Conservation (phyloP, 352 stramenopile genomes). For the Saprolegnia parasitica region DNA sequence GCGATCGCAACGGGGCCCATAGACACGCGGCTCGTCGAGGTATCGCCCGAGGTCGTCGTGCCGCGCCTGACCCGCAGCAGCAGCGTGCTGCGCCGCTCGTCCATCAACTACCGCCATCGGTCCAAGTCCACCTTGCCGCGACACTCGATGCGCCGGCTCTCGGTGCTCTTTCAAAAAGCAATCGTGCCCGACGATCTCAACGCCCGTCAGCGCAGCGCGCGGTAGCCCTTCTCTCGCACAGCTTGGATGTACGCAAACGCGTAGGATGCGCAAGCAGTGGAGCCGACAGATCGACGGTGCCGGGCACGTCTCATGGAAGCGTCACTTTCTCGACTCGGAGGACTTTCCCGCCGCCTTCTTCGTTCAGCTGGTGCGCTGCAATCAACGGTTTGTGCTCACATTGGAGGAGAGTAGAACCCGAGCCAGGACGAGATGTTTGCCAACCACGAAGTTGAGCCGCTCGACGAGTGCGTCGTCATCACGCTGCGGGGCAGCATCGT, state of each 20-base stretch:
- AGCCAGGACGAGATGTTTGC: slow-evolving; percentile 8
- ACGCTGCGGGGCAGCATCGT: slow-evolving; percentile 14
- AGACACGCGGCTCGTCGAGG: slow-evolving; percentile 7
- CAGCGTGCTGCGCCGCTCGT: background rate
- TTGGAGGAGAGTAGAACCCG: background rate
- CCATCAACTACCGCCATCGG: background rate
- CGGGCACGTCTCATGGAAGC: slow-evolving; percentile 68
- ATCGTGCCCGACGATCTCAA: slow-evolving; percentile 20
- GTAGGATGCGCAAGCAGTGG: slow-evolving; percentile 71
- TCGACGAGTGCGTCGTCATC: slow-evolving; percentile 12
- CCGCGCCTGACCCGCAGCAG: background rate
- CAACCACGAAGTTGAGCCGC: background rate
- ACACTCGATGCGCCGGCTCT: background rate
- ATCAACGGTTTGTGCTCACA: background rate
- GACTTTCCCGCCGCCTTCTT: slow-evolving; percentile 6
- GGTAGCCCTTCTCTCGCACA: background rate
- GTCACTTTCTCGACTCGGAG: slow-evolving; percentile 24
- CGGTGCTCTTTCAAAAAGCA: slow-evolving; percentile 14
- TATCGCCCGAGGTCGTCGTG: background rate
- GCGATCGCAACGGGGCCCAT: background rate
- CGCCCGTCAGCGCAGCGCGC: slow-evolving; percentile 16
- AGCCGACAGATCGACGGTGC: slow-evolving; percentile 57
- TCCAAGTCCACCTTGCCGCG: slow-evolving; percentile 2
- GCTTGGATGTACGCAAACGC: background rate
- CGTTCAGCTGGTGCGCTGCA: background rate